Base-by-base conservation (phyloP, 306 rosid genomes). In the Rubus parviflorus region DNA sequence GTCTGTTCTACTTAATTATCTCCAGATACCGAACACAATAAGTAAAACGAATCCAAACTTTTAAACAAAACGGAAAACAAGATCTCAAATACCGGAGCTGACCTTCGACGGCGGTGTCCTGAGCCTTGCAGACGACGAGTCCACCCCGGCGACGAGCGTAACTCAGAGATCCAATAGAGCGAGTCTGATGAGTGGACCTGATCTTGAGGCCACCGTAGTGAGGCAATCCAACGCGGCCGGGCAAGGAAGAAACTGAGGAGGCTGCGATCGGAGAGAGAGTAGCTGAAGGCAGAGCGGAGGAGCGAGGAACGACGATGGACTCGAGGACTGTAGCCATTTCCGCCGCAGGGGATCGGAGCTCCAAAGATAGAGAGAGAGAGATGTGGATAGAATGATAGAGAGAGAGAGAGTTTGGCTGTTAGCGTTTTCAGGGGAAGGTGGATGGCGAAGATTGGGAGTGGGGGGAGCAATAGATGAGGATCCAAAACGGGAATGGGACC, bases 261-360 rank as follows among this genome's bases (percentile, higher is more conserved):
- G 90, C 75, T 0, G 77, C 6, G 76, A 80, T 70, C n/a, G 85
- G 85, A 68, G 89, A 80, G 70, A 68, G 64, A 46, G 81, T 3
- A 13, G 65, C 46, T 10, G 88, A 56, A 41, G 87, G 80, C 53
- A 72, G 76, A 72, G 87, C 30, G 38, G 83, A 72, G 74, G 91
- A 82, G 83, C 85, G 91, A 80, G 88, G 86, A 17, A 88, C 81
- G 74, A 87, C 38, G 78, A 89, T 62, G 51, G 90, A 56, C n/a
- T 90, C 88, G 77, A 90, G 88, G 25, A 86, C 66, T 68, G 91
- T 83, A 43, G 97, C 96, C 99, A 95, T 95, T 20, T 85, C 53
- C 77, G 89, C 53, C 77, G 89, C 71, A 79, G 88, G 83, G 81
- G 82, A 84, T 87, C 77, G 70, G 41, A 81, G 87, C 83, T 84